A percentile compares a stretch with the other conserved stretches of the same genome.
Conservation (phyloP, 805 yeast genomes). For the Monosporozyma aquatica region DNA sequence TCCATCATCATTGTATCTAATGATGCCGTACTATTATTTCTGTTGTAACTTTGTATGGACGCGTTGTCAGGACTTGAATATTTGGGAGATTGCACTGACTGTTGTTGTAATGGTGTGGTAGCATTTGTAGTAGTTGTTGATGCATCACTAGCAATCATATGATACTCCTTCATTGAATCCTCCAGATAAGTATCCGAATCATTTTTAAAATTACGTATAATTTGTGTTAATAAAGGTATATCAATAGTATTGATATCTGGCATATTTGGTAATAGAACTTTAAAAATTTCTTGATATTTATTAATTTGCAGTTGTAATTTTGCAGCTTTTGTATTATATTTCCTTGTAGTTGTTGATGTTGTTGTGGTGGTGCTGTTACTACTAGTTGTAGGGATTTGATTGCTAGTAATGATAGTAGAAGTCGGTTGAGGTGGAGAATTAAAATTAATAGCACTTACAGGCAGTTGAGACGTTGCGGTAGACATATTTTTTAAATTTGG, state of each 20-base stretch:
- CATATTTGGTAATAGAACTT: conserved; percentile 20
- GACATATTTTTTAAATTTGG: too few relatives aligned
- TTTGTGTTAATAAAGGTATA: conserved; percentile 21
- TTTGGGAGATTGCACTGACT: conserved; percentile 7
- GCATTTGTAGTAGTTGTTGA: neutral
- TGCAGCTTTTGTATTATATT: conserved; percentile 9
- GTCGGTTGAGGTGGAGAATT: neutral
- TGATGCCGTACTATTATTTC: conserved; percentile 4
- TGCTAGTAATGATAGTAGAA: neutral
- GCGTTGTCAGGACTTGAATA: conserved; percentile 12
- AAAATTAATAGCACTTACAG: neutral
- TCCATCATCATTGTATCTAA: conserved; percentile 5
- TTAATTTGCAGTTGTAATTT: conserved; percentile 14
- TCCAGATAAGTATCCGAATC: conserved; percentile 9
- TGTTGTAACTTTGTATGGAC: neutral
- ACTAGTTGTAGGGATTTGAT: too few relatives aligned
- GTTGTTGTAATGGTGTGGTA: conserved; percentile 1
- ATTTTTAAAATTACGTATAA: conserved; percentile 16
- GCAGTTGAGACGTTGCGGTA: neutral
- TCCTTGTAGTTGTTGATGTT: conserved; percentile 2
- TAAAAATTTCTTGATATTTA: conserved; percentile 19
- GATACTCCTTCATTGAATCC: conserved; percentile 21
- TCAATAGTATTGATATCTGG: conserved; percentile 22
- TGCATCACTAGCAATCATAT: conserved; percentile 11
- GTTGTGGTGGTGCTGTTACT: neutral